Evolutionary conservation across 108 stramenopile species (phyloP).

Genomic region (Nannochloropsis salina): DNA sequence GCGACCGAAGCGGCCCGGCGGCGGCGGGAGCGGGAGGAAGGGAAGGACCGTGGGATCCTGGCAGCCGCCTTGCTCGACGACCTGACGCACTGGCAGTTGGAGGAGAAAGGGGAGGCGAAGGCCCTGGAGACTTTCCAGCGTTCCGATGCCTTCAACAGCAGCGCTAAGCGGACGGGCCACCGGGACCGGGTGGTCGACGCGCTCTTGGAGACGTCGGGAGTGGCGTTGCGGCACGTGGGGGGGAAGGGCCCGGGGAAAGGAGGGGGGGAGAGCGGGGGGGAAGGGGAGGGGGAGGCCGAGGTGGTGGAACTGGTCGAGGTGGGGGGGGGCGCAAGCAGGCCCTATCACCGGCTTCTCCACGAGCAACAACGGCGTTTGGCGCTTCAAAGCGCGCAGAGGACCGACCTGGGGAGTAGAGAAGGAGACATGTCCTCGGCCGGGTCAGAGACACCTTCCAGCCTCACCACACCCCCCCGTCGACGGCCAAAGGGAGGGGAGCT

Average conservation of each 20-base stretch:
- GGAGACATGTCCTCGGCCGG: too few relatives aligned
- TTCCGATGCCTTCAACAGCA: background rate
- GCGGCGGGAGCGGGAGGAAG: background rate
- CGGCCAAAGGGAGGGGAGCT: too few relatives aligned
- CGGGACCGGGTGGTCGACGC: background rate
- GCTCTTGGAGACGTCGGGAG: background rate
- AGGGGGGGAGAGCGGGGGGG: background rate
- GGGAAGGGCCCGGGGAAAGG: background rate
- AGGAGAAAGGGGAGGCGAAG: background rate
- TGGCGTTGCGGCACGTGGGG: background rate
- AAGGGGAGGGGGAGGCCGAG: background rate
- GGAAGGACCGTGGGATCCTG: background rate
- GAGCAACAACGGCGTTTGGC: background rate
- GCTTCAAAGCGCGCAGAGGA: too few relatives aligned
- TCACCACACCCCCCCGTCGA: too few relatives aligned
- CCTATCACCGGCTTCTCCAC: background rate
- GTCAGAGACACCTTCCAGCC: too few relatives aligned
- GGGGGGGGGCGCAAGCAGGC: background rate
- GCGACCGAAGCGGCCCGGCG: background rate
- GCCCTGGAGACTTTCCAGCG: background rate
- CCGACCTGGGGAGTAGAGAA: too few relatives aligned
- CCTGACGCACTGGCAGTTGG: conserved; percentile 19
- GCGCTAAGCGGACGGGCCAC: background rate
- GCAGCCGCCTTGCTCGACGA: background rate
- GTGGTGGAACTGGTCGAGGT: background rate